Conservation (phyloP, 768 basidiomycete species). For the Lentinula edodes region DNA sequence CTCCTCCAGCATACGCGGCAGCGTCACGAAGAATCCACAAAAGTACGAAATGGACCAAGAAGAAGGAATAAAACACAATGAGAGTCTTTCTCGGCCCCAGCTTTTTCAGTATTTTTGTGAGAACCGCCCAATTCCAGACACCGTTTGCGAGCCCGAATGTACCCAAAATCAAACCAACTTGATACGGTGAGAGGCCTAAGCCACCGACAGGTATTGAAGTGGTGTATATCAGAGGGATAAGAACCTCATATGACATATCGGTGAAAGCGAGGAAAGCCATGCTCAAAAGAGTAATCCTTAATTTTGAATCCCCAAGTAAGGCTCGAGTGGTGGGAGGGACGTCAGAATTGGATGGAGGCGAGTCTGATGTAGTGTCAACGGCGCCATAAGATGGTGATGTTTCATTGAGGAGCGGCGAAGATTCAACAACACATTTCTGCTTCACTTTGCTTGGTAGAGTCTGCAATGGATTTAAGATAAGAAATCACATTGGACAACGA, state of each 20-base stretch:
- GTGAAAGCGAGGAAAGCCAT: conserved; percentile 23
- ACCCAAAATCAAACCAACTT: conserved; percentile 45
- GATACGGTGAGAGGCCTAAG: conserved; percentile 42
- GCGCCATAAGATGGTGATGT: background rate
- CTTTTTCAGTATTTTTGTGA: conserved; percentile 43
- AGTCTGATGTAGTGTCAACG: conserved; percentile 3
- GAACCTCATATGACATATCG: conserved; percentile 21
- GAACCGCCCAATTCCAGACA: conserved; percentile 45
- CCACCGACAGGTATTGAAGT: conserved; percentile 49
- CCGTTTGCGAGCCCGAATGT: conserved; percentile 48
- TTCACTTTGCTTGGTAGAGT: conserved; percentile 7
- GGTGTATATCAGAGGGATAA: conserved; percentile 26
- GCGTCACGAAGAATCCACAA: conserved; percentile 11
- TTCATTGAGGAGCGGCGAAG: background rate
- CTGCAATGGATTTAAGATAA: conserved; percentile 12
- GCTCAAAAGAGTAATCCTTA: conserved; percentile 19
- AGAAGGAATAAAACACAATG: conserved; percentile 24
- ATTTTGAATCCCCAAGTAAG: conserved; percentile 16
- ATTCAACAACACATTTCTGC: background rate
- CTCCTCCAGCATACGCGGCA: conserved; percentile 24
- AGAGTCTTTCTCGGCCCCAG: conserved; percentile 53
- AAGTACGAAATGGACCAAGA: conserved; percentile 16
- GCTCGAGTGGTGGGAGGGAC: conserved; percentile 13
- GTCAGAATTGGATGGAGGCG: background rate
- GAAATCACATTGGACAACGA: background rate